These are phyloP conservation scores for Favolaschia claudopus DNA, from an alignment of 768 basidiomycete species.

Conservation along the genomic window DNA sequence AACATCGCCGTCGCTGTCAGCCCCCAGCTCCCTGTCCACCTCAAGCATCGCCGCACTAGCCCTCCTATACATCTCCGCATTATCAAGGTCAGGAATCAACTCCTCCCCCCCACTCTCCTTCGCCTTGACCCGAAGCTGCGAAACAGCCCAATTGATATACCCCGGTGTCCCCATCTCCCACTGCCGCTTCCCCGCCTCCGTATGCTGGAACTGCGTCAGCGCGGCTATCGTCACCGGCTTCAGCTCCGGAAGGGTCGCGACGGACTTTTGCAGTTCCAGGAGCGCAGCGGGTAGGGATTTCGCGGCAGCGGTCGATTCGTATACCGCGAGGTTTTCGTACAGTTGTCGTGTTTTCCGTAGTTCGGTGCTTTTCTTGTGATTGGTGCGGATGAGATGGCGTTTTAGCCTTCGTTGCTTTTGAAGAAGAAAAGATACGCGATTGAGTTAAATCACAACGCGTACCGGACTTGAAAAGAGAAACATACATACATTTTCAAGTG, in stretches of 20 bases:
- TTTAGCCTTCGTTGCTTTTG: constrained; percentile 72
- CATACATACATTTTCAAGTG: constrained; percentile 72
- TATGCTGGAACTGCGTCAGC: constrained; percentile 43
- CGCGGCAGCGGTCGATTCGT: constrained; percentile 19
- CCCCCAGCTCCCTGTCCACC: constrained; percentile 9
- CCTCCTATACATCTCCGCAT: constrained; percentile 13
- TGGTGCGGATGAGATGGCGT: constrained; percentile 60
- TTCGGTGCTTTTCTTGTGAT: constrained; percentile 54
- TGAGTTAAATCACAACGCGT: not conserved
- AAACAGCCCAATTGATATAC: constrained; percentile 81
- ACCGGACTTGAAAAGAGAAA: constrained; percentile 2
- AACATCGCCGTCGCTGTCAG: constrained; percentile 2
- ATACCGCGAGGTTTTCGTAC: constrained; percentile 43
- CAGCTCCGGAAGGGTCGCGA: constrained; percentile 58
- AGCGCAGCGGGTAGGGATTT: constrained; percentile 4
- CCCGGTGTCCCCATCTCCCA: constrained; percentile 83
- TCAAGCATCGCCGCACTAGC: constrained; percentile 32
- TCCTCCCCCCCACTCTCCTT: constrained; percentile 29
- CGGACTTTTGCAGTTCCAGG: constrained; percentile 51
- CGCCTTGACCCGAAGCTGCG: constrained; percentile 53
- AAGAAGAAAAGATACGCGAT: too few species aligned
- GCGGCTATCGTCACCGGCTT: constrained; percentile 46
- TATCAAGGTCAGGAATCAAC: constrained; percentile 21
- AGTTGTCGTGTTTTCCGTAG: constrained; percentile 55
- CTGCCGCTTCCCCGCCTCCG: constrained; percentile 70